Evolutionary conservation across 1,284 basidiomycete species (phyloP).

Genomic region (Ceratobasidium sp.): DNA sequence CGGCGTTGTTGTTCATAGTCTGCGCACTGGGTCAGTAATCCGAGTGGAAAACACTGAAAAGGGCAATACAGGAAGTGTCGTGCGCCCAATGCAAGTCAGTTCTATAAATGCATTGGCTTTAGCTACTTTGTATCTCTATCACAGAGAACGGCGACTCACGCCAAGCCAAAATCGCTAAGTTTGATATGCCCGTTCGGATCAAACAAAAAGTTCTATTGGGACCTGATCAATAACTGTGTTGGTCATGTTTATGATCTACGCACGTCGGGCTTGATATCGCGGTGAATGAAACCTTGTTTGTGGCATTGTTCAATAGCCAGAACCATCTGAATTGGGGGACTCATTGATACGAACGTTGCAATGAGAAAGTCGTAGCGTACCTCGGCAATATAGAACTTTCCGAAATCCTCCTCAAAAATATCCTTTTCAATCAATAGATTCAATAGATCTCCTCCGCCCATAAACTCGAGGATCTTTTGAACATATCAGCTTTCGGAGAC

Average conservation of each 20-base stretch:
- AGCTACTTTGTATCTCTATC: not conserved
- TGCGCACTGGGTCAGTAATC: slow-evolving; percentile 47
- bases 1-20: slow-evolving; percentile 94
- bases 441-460: slow-evolving; percentile 95
- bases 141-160: slow-evolving; percentile 60
- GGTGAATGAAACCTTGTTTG: slow-evolving; percentile 93
- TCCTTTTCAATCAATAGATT: slow-evolving; percentile 94
- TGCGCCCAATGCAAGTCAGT: slow-evolving; percentile 91
- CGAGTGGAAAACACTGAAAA: slow-evolving; percentile 27
- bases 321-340: slow-evolving; percentile 73
- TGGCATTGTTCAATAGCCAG: slow-evolving; percentile 95
- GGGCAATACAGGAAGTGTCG: slow-evolving; percentile 77
- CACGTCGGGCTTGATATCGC: slow-evolving; percentile 95
- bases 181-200: slow-evolving; percentile 92
- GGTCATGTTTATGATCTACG: slow-evolving; percentile 47
- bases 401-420: slow-evolving; percentile 92
- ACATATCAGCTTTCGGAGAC: slow-evolving; percentile 15
- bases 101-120: slow-evolving; percentile 49
- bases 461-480: slow-evolving; percentile 82
- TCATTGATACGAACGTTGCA: slow-evolving; percentile 12
- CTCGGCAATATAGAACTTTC: slow-evolving; percentile 94
- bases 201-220: slow-evolving; percentile 91
- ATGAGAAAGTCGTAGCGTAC: slow-evolving; percentile 51
- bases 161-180: slow-evolving; percentile 94
- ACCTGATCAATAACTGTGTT: slow-evolving; percentile 45